Base-by-base conservation (phyloP, 1,139 yeast genomes). In the Taphrina flavorubra region DNA sequence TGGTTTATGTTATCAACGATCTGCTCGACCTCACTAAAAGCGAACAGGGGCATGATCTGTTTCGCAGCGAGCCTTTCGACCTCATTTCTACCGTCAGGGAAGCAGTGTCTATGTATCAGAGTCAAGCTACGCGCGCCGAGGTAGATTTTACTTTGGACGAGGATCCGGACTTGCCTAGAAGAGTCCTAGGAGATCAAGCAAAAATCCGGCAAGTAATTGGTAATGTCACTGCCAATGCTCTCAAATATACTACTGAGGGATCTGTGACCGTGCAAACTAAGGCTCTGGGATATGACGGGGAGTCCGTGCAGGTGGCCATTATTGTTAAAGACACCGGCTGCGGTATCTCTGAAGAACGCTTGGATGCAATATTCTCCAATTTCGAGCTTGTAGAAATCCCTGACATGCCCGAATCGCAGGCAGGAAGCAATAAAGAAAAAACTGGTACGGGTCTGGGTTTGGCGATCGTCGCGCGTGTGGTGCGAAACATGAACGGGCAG, bases 151-250 rank as follows among this genome's bases (percentile, higher is more conserved):
- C 57, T n/a, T 18, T 57, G 39, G 51, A 65, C 11, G 61, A 55
- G 16, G 65, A 65, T 40, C 60, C 59, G 11, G 49, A 34, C 7
- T 89, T 90, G 85, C 94, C 96, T 0, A 96, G 90, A 76, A 87
- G 87, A 75, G 83, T 90, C 73, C 86, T 90, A 73, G 97, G 97
- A 71, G 97, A 90, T 77, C 88, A 95, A 0, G 90, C 90, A 80
- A 84, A 96, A 77, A 81, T 90, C 74, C 84, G 96, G 75, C 97
- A 90, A 77, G 96, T 90, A 51, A 89, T 90, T 65, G 83, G 90
- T 73, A 90, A 90, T 76, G 81, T 90, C 75, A 92, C 92, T 6
- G 97, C 96, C 71, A 90, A 90, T 76, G 96, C 96, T 46, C 90
- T 90, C 73, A 90, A 90, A 77, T 90, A 90, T 76, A 90, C 97